phyloP scores from a whole-genome alignment of 2,329 filamentous ascomycete species.

The Penicillium sp. region DNA sequence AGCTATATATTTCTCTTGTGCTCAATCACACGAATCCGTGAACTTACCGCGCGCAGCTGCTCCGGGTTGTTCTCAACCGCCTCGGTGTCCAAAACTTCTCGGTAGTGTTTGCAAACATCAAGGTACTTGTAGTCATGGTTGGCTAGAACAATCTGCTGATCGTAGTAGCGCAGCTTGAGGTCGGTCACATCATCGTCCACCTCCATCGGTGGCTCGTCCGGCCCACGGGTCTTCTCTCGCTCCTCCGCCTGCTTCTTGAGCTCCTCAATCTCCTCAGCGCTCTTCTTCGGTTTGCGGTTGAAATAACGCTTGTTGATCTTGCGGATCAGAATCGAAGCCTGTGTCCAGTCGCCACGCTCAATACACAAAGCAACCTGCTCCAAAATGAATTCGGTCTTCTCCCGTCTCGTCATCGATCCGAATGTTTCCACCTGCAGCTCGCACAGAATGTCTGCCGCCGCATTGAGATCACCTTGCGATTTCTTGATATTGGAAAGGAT shows the following conservation, averaged over 20 bases:
- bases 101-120: constrained; percentile 96
- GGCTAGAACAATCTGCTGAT: constrained; percentile 91
- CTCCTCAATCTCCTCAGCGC: constrained; percentile 83
- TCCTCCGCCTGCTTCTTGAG: constrained; percentile 82
- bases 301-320: constrained; percentile 98
- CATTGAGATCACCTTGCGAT: constrained; percentile 84
- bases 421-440: constrained; percentile 99
- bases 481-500: constrained; percentile 98
- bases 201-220: constrained; percentile 74
- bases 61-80: constrained; percentile 86
- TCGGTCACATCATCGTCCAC: constrained; percentile 90
- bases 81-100: constrained; percentile 94
- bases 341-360: constrained; percentile 92
- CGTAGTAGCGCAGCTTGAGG: constrained; percentile 92
- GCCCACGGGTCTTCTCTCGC: constrained; percentile 70
- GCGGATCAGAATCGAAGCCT: constrained; percentile 87
- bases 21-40: not conserved
- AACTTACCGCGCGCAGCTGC: constrained; percentile 78
- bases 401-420: constrained; percentile 92
- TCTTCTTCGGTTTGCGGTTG: constrained; percentile 86
- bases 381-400: constrained; percentile 98
- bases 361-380: constrained; percentile 95
- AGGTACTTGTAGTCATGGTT: constrained; percentile 98
- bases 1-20: not conserved
- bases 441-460: constrained; percentile 89